Evolutionary conservation across 2,329 filamentous ascomycete genomes (phyloP).

Genomic region (Aspergillus hortae): DNA sequence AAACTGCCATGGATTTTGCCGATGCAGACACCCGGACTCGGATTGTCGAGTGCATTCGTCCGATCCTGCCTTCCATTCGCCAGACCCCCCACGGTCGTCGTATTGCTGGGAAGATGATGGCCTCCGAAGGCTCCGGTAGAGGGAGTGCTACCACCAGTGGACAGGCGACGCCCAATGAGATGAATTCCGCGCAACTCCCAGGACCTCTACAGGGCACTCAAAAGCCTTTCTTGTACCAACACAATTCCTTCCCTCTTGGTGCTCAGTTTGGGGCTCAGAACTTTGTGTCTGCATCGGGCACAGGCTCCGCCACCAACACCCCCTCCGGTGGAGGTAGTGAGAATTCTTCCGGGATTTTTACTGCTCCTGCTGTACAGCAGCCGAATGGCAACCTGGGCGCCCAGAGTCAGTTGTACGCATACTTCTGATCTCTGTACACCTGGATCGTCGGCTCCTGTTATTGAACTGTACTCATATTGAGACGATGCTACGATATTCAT

Average conservation of each 20-base stretch:
- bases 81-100: slow-evolving; percentile 92
- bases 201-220: slow-evolving; percentile 25
- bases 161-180: slow-evolving; percentile 38
- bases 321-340: slow-evolving; percentile 27
- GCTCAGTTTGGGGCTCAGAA: slow-evolving; percentile 25
- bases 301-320: slow-evolving; percentile 21
- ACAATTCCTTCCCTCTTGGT: slow-evolving; percentile 22
- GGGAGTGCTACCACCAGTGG: slow-evolving; percentile 37
- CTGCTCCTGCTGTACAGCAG: slow-evolving; percentile 25
- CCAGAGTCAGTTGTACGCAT: slow-evolving; percentile 29
- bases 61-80: slow-evolving; percentile 78
- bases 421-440: slow-evolving; percentile 26
- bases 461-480: slow-evolving; percentile 37
- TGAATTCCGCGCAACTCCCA: slow-evolving; percentile 34
- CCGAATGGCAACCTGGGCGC: slow-evolving; percentile 24
- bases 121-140: slow-evolving; percentile 46
- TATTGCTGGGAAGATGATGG: slow-evolving; percentile 80
- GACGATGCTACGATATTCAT: slow-evolving; percentile 36
- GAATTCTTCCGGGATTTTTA: slow-evolving; percentile 26
- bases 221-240: slow-evolving; percentile 30
- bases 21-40: slow-evolving; percentile 68
- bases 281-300: slow-evolving; percentile 20
- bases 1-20: slow-evolving; percentile 87
- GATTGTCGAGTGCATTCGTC: slow-evolving; percentile 80
- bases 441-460: slow-evolving; percentile 18